Conservation (phyloP, 1,284 basidiomycete genomes). For the Trichosporon coremiiforme region DNA sequence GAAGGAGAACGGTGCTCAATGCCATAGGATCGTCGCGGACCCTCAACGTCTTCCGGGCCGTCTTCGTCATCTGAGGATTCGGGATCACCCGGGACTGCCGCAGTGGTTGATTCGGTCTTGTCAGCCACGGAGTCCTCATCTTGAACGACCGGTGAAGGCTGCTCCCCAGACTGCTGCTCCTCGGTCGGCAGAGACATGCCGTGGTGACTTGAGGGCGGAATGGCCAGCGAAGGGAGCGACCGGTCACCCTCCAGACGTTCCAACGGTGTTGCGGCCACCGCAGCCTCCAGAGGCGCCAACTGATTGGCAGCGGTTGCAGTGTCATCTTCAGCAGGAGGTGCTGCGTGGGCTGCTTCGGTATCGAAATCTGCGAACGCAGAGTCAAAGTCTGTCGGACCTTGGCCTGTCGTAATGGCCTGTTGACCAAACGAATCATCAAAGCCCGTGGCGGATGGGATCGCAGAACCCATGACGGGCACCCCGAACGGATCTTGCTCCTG, state of each 20-base stretch:
- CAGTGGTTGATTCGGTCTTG: not conserved
- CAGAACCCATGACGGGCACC: not conserved
- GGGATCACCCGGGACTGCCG: slow-evolving; percentile 13
- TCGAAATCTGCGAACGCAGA: slow-evolving; percentile 67
- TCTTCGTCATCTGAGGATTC: slow-evolving; percentile 49
- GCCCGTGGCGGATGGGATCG: slow-evolving; percentile 22
- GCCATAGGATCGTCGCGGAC: slow-evolving; percentile 35
- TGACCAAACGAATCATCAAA: slow-evolving; percentile 44
- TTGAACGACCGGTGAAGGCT: not conserved
- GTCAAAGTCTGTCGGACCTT: slow-evolving; percentile 53
- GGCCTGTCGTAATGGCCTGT: not conserved
- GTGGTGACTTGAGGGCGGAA: not conserved
- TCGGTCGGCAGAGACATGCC: not conserved
- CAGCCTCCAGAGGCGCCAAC: not conserved
- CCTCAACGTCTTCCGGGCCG: slow-evolving; percentile 56
- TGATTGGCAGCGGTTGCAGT: not conserved
- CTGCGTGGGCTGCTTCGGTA: not conserved
- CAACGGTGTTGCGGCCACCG: not conserved
- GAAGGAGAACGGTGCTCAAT: slow-evolving; percentile 32
- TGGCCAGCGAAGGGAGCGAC: not conserved
- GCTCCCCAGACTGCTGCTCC: not conserved
- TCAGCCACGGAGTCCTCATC: not conserved
- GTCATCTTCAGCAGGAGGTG: not conserved
- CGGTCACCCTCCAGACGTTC: not conserved
- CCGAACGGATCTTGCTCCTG: slow-evolving; percentile 36